A percentile compares a stretch with the other conserved stretches of the same genome.
Evolutionary conservation across 2,329 filamentous ascomycete species (phyloP).

Genomic region (Alternaria sp.): DNA sequence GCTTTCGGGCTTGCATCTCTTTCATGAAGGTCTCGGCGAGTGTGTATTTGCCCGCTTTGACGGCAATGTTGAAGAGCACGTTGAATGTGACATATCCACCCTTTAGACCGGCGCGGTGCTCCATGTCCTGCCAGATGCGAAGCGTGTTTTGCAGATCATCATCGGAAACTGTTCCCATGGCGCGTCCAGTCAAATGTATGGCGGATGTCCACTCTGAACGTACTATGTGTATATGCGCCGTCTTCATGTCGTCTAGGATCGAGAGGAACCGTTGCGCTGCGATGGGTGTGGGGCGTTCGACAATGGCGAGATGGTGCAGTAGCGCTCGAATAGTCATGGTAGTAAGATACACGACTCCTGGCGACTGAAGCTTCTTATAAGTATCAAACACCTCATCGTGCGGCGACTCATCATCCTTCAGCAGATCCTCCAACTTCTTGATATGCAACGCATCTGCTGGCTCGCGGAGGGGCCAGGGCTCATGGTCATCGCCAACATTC

Average conservation of each 20-base stretch:
- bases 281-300: constrained; percentile 57
- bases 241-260: constrained; percentile 82
- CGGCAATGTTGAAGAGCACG: constrained; percentile 86
- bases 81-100: constrained; percentile 87
- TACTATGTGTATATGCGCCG: constrained; percentile 71
- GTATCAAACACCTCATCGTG: constrained; percentile 60
- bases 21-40: constrained; percentile 84
- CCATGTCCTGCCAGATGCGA: constrained; percentile 88
- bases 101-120: constrained; percentile 68
- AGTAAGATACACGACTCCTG: constrained; percentile 60
- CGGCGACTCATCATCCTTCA: constrained; percentile 51
- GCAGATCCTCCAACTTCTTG: constrained; percentile 44
- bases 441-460: constrained; percentile 45
- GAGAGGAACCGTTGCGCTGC: constrained; percentile 84
- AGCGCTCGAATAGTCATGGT: constrained; percentile 65
- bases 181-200: constrained; percentile 78
- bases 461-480: constrained; percentile 43
- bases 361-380: constrained; percentile 61
- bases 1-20: constrained; percentile 76
- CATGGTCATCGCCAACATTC: constrained; percentile 42
- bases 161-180: constrained; percentile 65
- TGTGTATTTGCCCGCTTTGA: constrained; percentile 81
- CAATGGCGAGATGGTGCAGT: constrained; percentile 71
- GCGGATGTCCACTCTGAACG: constrained; percentile 82
- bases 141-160: constrained; percentile 72